phyloP scores from a whole-genome alignment of 345 rosid genomes.

The Pugionium dolabratum region DNA sequence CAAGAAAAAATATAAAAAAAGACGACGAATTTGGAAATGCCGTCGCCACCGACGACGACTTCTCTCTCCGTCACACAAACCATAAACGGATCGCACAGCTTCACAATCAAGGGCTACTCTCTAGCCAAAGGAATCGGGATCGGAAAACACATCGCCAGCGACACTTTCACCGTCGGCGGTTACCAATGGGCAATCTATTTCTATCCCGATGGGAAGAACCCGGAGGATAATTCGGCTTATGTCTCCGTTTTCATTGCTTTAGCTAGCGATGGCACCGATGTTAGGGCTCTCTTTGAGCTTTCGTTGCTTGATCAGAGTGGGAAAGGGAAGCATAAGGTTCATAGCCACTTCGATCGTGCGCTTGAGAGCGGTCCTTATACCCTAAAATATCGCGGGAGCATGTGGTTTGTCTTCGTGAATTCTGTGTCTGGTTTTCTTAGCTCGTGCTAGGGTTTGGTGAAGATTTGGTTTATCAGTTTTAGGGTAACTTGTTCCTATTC shows the following conservation, averaged over 20 bases:
- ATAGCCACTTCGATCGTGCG: conserved; percentile 87
- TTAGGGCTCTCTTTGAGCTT: conserved; percentile 82
- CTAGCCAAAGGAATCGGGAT: conserved; percentile 88
- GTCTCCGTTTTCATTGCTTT: conserved; percentile 90
- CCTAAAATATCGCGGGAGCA: conserved; percentile 90
- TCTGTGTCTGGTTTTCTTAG: background rate
- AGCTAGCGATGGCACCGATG: conserved; percentile 95
- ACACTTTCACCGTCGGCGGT: conserved; percentile 76
- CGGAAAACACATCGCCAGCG: conserved; percentile 93
- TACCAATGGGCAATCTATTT: conserved; percentile 93
- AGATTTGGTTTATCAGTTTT: background rate
- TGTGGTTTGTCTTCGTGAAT: conserved; percentile 57
- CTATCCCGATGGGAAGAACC: conserved; percentile 89
- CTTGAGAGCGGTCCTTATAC: conserved; percentile 93
- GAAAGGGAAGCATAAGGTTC: conserved; percentile 82
- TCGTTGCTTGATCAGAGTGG: conserved; percentile 84
- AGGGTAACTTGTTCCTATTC: too few relatives aligned
- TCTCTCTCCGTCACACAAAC: conserved; percentile 83
- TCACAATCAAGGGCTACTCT: conserved; percentile 84
- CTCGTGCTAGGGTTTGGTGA: conserved; percentile 22
- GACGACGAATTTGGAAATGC: conserved; percentile 33
- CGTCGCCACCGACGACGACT: conserved; percentile 62
- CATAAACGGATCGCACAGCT: conserved; percentile 80
- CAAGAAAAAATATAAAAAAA: background rate
- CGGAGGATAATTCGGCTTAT: conserved; percentile 75